These are phyloP conservation scores for Microcyclosporella mali DNA, from an alignment of 2,329 filamentous ascomycete genomes.

Conservation along the genomic window DNA sequence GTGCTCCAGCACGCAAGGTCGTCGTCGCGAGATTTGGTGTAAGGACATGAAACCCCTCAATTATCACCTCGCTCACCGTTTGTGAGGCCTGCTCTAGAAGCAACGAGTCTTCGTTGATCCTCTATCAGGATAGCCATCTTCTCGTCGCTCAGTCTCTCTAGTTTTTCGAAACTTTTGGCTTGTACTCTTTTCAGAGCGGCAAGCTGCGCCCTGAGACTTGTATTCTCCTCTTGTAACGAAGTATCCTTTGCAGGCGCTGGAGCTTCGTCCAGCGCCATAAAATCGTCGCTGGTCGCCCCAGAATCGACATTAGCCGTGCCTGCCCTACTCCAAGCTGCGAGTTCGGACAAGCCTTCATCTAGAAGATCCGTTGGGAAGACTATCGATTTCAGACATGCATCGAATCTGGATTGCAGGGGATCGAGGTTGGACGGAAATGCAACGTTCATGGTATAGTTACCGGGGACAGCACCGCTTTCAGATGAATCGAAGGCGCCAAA, in stretches of 20 bases:
- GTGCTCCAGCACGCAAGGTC: no score
- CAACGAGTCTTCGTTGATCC: slow-evolving; percentile 22
- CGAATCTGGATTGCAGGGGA: slow-evolving; percentile 28
- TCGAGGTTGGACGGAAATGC: slow-evolving; percentile 47
- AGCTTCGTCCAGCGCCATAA: slow-evolving; percentile 31
- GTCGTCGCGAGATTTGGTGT: no score
- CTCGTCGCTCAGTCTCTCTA: slow-evolving; percentile 40
- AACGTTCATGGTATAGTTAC: slow-evolving; percentile 59
- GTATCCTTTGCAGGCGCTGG: slow-evolving; percentile 2
- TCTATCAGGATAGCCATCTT: slow-evolving; percentile 31
- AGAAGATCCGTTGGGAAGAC: slow-evolving; percentile 36
- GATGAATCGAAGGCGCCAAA: slow-evolving; percentile 47
- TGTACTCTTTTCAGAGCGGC: slow-evolving; percentile 42
- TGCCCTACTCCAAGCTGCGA: slow-evolving; percentile 33
- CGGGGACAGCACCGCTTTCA: slow-evolving; percentile 37
- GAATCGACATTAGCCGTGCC: slow-evolving; percentile 5
- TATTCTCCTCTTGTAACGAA: slow-evolving; percentile 25
- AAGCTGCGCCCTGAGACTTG: slow-evolving; percentile 33
- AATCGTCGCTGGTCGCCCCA: slow-evolving; percentile 29
- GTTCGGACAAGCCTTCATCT: slow-evolving; percentile 31
- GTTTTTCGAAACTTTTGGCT: slow-evolving; percentile 40
- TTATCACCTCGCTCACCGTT: slow-evolving; percentile 9
- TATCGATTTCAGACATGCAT: slow-evolving; percentile 38
- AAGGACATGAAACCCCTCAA: not conserved
- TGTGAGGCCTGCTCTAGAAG: not conserved